phyloP scores from a whole-genome alignment of 2,329 filamentous ascomycete genomes.

The Exophiala viscosa region DNA sequence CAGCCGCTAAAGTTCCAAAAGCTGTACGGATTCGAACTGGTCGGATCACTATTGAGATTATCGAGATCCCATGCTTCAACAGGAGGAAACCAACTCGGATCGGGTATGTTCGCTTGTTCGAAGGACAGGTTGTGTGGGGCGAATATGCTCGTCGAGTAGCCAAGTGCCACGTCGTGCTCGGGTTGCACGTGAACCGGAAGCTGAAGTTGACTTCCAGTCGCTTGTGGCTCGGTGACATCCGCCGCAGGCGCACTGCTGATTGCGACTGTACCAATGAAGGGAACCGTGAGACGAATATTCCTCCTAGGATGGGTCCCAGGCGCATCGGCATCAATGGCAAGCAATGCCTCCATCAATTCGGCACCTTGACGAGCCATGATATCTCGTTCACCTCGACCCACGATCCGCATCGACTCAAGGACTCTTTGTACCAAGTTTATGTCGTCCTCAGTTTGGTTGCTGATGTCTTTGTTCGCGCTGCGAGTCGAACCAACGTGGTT shows the following conservation, averaged over 20 bases:
- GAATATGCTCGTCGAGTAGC: background rate
- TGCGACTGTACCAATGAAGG: constrained; percentile 3
- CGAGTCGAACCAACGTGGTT: constrained; percentile 1
- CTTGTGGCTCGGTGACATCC: background rate
- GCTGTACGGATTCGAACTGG: background rate
- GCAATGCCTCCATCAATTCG: constrained; percentile 1
- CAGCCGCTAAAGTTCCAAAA: constrained; percentile 1
- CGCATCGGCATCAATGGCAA: background rate
- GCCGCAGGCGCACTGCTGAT: background rate
- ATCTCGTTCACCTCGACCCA: background rate
- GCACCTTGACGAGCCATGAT: constrained; percentile 7
- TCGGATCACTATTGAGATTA: background rate
- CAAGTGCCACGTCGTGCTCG: background rate
- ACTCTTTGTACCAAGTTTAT: background rate
- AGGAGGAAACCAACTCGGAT: constrained; percentile 6
- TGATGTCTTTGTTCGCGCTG: background rate
- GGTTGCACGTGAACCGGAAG: background rate
- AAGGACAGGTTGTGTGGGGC: background rate
- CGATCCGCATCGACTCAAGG: constrained; percentile 6
- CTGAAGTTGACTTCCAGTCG: background rate
- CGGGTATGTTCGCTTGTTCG: background rate
- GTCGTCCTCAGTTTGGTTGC: background rate
- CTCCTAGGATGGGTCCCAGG: background rate
- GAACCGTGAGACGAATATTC: constrained; percentile 1
- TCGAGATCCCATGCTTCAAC: constrained; percentile 9